Conservation (phyloP, 768 basidiomycete species). For the Chalciporus pseudorubinellus region DNA sequence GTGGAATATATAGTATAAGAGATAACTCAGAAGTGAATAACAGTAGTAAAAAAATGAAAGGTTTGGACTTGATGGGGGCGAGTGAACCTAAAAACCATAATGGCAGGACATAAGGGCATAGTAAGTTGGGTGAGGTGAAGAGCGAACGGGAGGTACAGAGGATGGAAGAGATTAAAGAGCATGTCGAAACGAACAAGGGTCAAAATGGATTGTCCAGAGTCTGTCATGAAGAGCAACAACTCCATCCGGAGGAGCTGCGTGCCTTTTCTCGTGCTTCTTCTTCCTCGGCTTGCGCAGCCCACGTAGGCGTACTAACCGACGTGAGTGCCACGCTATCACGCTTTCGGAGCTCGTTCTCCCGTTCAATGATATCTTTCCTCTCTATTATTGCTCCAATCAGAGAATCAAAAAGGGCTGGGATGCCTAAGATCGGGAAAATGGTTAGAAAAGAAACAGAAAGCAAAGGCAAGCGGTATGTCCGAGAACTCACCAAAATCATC, state of each 20-base stretch:
- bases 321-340: constrained; percentile 82
- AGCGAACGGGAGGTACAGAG: constrained; percentile 10
- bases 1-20: constrained; percentile 41
- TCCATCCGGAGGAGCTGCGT: constrained; percentile 55
- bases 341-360: constrained; percentile 74
- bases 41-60: constrained; percentile 18
- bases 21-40: constrained; percentile 38
- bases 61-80: constrained; percentile 11
- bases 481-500: constrained; percentile 64
- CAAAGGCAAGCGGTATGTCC: background rate
- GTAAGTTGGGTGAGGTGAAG: constrained; percentile 19
- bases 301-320: constrained; percentile 59
- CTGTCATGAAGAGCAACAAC: constrained; percentile 57
- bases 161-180: constrained; percentile 15
- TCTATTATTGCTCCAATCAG: constrained; percentile 79
- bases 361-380: constrained; percentile 75
- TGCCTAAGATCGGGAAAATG: constrained; percentile 48
- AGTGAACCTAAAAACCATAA: constrained; percentile 23
- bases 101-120: constrained; percentile 29
- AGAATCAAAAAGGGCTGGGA: constrained; percentile 74
- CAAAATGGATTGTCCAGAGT: constrained; percentile 9
- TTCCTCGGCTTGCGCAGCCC: constrained; percentile 78
- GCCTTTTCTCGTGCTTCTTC: constrained; percentile 67
- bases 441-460: constrained; percentile 15
- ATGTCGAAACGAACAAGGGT: constrained; percentile 17